A percentile compares a stretch with the other conserved stretches of the same genome.
Evolutionary conservation across 495 filamentous ascomycete genomes (phyloP).

Genomic region (Opeltia flavorubescens): DNA sequence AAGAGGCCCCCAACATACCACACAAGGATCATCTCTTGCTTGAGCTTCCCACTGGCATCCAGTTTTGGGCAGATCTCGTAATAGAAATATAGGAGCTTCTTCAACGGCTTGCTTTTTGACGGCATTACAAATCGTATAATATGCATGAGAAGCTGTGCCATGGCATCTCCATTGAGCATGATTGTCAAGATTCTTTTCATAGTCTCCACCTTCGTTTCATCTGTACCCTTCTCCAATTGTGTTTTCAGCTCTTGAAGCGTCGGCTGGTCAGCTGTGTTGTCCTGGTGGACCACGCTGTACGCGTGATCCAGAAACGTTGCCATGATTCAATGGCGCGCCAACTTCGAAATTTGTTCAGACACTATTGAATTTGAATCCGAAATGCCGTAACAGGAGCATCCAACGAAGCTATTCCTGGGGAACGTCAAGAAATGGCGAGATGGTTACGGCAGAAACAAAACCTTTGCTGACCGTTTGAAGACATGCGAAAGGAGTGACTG

Average conservation of each 20-base stretch:
- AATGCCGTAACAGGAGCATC: no score
- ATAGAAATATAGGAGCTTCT: conserved; percentile 98
- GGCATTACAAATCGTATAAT: conserved; percentile 99
- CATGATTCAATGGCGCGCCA: conserved; percentile 44
- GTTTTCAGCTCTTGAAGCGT: conserved; percentile 79
- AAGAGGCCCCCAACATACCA: conserved; percentile 46
- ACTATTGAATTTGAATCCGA: not conserved
- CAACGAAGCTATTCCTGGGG: no score
- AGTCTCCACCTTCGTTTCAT: conserved; percentile 93
- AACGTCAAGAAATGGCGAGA: no score
- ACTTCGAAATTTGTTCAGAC: not conserved
- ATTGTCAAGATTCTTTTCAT: conserved; percentile 95
- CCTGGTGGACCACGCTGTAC: conserved; percentile 89
- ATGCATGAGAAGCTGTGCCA: conserved; percentile 94
- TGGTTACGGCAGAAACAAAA: no score
- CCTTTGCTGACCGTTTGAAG: no score
- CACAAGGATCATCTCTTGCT: conserved; percentile 99
- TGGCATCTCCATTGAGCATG: conserved; percentile 96
- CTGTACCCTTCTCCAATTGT: conserved; percentile 92
- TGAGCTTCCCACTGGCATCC: conserved; percentile 79
- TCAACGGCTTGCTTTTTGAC: conserved; percentile 86
- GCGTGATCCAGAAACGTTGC: conserved; percentile 84
- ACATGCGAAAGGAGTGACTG: not conserved
- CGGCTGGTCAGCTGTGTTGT: conserved; percentile 87
- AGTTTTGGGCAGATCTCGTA: conserved; percentile 98